Percentiles rank a stretch among this genome's conserved stretches.
These are phyloP conservation scores for Scutellaria baicalensis DNA, from an alignment of 257 asterid genomes.

Conservation along the genomic window DNA sequence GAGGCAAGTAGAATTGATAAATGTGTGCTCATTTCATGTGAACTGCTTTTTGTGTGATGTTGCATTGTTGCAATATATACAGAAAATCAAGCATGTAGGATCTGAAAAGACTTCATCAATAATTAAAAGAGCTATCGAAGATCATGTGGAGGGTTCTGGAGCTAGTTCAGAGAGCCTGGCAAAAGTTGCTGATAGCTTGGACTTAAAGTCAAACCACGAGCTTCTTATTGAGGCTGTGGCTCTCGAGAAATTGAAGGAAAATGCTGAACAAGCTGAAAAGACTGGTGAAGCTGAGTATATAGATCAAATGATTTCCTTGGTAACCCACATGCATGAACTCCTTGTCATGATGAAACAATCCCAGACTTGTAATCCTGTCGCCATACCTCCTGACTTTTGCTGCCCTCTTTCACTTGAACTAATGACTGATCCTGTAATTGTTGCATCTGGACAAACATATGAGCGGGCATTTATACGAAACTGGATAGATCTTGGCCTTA, in stretches of 20 bases:
- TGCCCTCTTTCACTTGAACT: constrained; percentile 90
- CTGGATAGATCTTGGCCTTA: constrained; percentile 86
- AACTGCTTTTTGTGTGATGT: constrained; percentile 5
- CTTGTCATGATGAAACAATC: constrained; percentile 65
- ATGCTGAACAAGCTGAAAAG: constrained; percentile 71
- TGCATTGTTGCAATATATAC: constrained; percentile 37
- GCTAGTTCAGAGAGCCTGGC: constrained; percentile 60
- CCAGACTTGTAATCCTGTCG: constrained; percentile 50
- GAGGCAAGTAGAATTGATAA: not conserved
- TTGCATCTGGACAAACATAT: constrained; percentile 91
- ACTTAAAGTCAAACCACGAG: constrained; percentile 71
- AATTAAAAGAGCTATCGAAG: constrained; percentile 47
- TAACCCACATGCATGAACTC: constrained; percentile 79
- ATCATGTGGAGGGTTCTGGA: constrained; percentile 61
- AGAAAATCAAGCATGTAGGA: constrained; percentile 53
- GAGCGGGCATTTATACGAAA: constrained; percentile 71
- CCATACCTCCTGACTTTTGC: constrained; percentile 76
- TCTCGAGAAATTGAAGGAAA: constrained; percentile 82
- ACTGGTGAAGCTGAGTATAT: constrained; percentile 55
- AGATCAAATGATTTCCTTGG: constrained; percentile 62
- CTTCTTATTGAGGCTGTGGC: constrained; percentile 81
- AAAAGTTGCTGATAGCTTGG: constrained; percentile 50
- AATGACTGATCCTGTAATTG: constrained; percentile 90
- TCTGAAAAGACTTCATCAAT: constrained; percentile 42
- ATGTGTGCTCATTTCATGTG: constrained; percentile 4